phyloP scores from a whole-genome alignment of 176 grass and related monocot genomes.

The Tillandsia leiboldiana region DNA sequence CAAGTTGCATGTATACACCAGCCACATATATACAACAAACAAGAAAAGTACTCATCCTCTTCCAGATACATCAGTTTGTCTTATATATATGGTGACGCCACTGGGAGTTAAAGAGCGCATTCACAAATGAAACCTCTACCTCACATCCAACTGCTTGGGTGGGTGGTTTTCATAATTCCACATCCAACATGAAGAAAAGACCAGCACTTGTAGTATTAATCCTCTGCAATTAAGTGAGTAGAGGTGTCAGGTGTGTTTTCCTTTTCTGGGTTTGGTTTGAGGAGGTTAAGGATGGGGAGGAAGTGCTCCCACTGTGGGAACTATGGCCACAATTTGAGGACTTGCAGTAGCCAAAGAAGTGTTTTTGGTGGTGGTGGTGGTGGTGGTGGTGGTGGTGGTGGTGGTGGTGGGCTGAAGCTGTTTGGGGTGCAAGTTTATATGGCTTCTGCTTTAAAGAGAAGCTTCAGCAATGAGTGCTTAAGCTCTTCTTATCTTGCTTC shows the following conservation, averaged over 20 bases:
- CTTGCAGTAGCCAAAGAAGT: constrained; percentile 1
- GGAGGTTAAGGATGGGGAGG: background rate
- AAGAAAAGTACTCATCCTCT: too few relatives aligned
- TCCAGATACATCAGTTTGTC: too few relatives aligned
- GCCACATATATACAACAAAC: too few relatives aligned
- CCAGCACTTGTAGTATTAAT: too few relatives aligned
- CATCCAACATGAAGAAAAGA: too few relatives aligned
- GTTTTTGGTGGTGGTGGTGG: background rate
- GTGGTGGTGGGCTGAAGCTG: background rate
- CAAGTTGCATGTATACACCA: too few relatives aligned
- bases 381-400: background rate
- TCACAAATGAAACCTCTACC: too few relatives aligned
- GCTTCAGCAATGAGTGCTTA: constrained; percentile 4
- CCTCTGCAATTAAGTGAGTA: too few relatives aligned
- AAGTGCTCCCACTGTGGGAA: constrained; percentile 10
- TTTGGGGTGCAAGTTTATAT: constrained; percentile 6
- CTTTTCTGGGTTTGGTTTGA: background rate
- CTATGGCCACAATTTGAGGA: constrained; percentile 6
- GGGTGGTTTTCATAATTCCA: too few relatives aligned
- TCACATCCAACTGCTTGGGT: too few relatives aligned
- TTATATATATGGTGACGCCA: too few relatives aligned
- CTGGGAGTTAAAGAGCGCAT: too few relatives aligned
- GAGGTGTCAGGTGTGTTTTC: background rate
- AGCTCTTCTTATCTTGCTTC: background rate
- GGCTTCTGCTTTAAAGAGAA: constrained; percentile 8